A percentile compares a stretch with the other conserved stretches of the same genome.
Evolutionary conservation across 1,284 basidiomycete genomes (phyloP).

Genomic region (Moesziomyces parantarcticus): DNA sequence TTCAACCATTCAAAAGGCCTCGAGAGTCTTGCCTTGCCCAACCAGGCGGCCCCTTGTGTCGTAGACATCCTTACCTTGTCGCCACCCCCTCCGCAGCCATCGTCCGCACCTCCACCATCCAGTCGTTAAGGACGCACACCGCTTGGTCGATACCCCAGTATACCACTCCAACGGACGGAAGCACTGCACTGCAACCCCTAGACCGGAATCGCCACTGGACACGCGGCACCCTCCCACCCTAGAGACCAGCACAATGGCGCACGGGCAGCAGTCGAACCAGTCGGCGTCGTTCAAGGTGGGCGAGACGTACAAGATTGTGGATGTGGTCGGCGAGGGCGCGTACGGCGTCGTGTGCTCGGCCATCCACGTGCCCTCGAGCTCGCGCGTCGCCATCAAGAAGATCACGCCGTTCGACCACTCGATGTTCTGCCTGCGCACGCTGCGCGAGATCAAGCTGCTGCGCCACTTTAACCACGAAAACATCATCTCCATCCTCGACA

Average conservation of each 20-base stretch:
- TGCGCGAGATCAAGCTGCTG: conserved; percentile 66
- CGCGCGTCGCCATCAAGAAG: conserved; percentile 70
- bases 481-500: conserved; percentile 61
- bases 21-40: no score
- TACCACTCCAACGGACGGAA: no score
- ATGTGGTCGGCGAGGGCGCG: conserved; percentile 70
- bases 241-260: conserved; percentile 1
- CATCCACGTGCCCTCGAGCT: conserved; percentile 64
- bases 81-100: no score
- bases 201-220: no score
- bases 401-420: conserved; percentile 67
- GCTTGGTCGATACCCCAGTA: no score
- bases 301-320: conserved; percentile 65
- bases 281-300: conserved; percentile 52
- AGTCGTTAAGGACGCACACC: no score
- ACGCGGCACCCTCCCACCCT: no score
- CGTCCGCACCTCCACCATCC: no score
- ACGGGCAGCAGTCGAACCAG: conserved; percentile 36
- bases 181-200: no score
- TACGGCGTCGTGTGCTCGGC: conserved; percentile 70
- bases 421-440: conserved; percentile 66
- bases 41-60: no score
- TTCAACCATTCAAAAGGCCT: no score
- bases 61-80: no score
- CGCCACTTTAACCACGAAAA: conserved; percentile 67